These are phyloP conservation scores for Hypoxylon sp. DNA, from an alignment of 2,329 filamentous ascomycete genomes.

Conservation along the genomic window DNA sequence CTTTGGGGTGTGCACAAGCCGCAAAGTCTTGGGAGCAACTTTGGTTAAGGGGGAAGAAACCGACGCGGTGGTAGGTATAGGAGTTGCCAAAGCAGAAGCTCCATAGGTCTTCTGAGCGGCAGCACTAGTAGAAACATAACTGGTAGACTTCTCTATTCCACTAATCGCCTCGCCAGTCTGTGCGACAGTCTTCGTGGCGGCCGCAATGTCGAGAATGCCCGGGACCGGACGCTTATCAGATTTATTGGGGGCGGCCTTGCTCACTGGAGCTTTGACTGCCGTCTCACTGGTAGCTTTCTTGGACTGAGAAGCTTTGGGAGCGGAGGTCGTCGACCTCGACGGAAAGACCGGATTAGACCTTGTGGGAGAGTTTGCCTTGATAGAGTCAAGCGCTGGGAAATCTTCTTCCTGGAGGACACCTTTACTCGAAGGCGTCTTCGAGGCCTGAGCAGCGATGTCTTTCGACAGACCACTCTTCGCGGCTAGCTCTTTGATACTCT, in stretches of 20 bases:
- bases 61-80: conserved; percentile 59
- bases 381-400: conserved; percentile 68
- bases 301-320: conserved; percentile 47
- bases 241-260: conserved; percentile 47
- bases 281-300: conserved; percentile 49
- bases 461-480: conserved; percentile 61
- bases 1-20: conserved; percentile 76
- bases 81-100: conserved; percentile 62
- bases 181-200: conserved; percentile 56
- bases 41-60: conserved; percentile 65
- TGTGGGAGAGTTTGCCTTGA: conserved; percentile 54
- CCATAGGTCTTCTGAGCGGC: conserved; percentile 50
- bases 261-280: conserved; percentile 38
- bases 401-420: conserved; percentile 68
- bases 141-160: conserved; percentile 48
- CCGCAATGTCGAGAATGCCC: conserved; percentile 62
- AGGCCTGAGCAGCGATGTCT: conserved; percentile 58
- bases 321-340: conserved; percentile 45
- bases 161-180: conserved; percentile 40
- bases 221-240: conserved; percentile 56
- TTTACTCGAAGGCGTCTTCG: conserved; percentile 50
- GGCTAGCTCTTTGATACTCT: conserved; percentile 59
- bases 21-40: conserved; percentile 71
- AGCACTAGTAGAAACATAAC: conserved; percentile 45
- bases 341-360: conserved; percentile 51